Conservation (phyloP, 208 protist species). For the Trypanosoma theileri region DNA sequence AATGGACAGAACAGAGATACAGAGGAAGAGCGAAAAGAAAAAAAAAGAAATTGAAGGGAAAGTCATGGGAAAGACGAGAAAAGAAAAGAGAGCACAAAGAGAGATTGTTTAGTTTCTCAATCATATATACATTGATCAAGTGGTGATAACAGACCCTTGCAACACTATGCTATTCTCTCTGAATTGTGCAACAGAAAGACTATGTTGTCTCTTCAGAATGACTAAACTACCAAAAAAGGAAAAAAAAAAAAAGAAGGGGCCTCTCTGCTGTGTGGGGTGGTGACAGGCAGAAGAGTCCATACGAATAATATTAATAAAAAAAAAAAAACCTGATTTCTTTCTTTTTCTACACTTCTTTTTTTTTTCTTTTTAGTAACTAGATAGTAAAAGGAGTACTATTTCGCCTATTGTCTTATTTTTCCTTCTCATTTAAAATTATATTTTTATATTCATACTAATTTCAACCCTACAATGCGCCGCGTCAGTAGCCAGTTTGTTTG, state of each 20-base stretch:
- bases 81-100: not conserved
- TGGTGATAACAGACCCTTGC: too few species aligned
- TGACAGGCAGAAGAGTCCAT: too few species aligned
- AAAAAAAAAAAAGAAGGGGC: not conserved
- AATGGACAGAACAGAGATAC: too few species aligned
- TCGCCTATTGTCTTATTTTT: slow-evolving; percentile 1
- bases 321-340: too few species aligned
- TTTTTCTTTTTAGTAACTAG: too few species aligned
- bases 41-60: not conserved
- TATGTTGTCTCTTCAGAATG: not conserved
- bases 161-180: too few species aligned
- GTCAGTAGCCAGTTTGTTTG: slow-evolving; percentile 62
- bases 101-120: not conserved
- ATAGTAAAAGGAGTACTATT: too few species aligned
- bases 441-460: slow-evolving; percentile 9
- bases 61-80: not conserved
- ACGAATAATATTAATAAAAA: too few species aligned
- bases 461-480: slow-evolving; percentile 53
- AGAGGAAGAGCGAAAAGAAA: not conserved
- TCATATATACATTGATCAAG: too few species aligned
- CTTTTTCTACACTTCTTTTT: too few species aligned
- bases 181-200: not conserved
- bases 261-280: too few species aligned
- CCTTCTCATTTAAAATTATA: slow-evolving; percentile 6
- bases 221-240: not conserved